A percentile compares a stretch with the other conserved stretches of the same genome.
phyloP scores from a whole-genome alignment of 345 rosid species.

The Rhizophora apiculata region DNA sequence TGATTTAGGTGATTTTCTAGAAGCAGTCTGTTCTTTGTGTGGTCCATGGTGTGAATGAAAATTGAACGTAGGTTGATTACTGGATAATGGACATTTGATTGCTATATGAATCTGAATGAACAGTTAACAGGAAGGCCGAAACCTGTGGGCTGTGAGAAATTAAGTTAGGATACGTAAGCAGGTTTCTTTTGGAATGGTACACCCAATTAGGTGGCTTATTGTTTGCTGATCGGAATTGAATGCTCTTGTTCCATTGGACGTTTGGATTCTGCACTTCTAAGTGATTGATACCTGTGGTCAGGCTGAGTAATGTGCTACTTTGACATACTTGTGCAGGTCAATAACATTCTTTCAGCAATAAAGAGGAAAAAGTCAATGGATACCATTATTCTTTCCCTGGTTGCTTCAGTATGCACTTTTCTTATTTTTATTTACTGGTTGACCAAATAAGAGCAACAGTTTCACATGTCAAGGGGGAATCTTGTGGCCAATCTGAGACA shows the following conservation, averaged over 20 bases:
- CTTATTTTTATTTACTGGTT: slow-evolving; percentile 92
- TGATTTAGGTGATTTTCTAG: background rate
- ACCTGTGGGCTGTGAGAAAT: background rate
- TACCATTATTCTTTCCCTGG: slow-evolving; percentile 83
- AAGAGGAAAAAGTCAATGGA: slow-evolving; percentile 98
- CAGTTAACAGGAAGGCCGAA: background rate
- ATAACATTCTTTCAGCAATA: slow-evolving; percentile 69
- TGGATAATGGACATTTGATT: too few relatives aligned
- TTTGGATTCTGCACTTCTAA: background rate
- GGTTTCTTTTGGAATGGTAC: background rate
- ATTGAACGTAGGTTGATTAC: background rate
- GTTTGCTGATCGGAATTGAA: background rate
- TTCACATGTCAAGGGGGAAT: slow-evolving; percentile 11
- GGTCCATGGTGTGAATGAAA: background rate
- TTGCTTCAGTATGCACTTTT: slow-evolving; percentile 91
- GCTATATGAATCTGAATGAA: background rate
- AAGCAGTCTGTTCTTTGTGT: background rate
- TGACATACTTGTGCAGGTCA: slow-evolving; percentile 61
- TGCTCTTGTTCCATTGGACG: background rate
- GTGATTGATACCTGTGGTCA: background rate
- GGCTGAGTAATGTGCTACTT: background rate
- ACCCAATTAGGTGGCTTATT: background rate
- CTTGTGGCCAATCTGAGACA: slow-evolving; percentile 17
- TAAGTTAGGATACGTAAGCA: background rate
- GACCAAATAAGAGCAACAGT: slow-evolving; percentile 54